Conservation (phyloP, 2,329 filamentous ascomycete species). For the Sodiomyces alkalinus region DNA sequence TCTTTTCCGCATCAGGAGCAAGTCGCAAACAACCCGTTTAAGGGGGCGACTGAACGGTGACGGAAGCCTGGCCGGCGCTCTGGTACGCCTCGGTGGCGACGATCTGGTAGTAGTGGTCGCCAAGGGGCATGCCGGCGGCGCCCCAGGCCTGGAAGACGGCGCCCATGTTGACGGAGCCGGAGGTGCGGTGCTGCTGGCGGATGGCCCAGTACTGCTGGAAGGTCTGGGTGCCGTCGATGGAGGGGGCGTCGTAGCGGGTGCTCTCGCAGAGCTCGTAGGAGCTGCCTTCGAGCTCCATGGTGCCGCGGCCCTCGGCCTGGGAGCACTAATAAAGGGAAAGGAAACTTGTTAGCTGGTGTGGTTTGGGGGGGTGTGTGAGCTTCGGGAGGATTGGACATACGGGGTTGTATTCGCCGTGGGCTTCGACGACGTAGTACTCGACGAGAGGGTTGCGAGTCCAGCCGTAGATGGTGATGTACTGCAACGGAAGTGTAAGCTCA, state of each 20-base stretch:
- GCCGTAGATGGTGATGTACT: conserved; percentile 22
- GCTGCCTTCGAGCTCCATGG: conserved; percentile 34
- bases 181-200: conserved; percentile 30
- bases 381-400: too few species aligned
- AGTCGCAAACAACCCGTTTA: too few species aligned
- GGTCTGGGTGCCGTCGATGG: conserved; percentile 37
- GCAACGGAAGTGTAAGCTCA: too few species aligned
- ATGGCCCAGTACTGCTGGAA: conserved; percentile 38
- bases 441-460: conserved; percentile 21
- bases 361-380: too few species aligned
- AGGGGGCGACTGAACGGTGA: too few species aligned
- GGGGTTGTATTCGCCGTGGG: conserved; percentile 5
- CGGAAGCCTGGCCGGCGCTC: conserved; percentile 12
- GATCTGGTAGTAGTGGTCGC: conserved; percentile 36
- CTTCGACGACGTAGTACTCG: conserved; percentile 14
- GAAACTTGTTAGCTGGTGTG: too few species aligned
- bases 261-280: conserved; percentile 35
- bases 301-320: conserved; percentile 25
- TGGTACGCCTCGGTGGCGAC: conserved; percentile 33
- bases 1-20: too few species aligned
- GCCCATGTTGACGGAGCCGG: conserved; percentile 34
- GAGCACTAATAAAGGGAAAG: too few species aligned
- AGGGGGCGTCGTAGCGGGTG: conserved; percentile 33
- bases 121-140: conserved; percentile 29
- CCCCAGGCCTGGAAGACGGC: conserved; percentile 41